Base-by-base conservation (phyloP, 768 basidiomycete genomes). In the Hebeloma cylindrosporum region DNA sequence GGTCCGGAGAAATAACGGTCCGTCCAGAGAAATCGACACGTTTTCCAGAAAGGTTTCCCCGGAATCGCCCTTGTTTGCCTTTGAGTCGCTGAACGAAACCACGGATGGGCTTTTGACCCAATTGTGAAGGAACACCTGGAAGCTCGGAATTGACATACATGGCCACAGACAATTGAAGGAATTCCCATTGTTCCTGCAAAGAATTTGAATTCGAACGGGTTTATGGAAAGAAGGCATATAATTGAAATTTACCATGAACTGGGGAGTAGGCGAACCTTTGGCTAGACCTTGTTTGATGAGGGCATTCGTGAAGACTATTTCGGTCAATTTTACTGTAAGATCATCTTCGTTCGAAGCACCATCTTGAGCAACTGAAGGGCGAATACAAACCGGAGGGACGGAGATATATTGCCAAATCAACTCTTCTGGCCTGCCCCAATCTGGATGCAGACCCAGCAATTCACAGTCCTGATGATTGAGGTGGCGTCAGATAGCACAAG, bases 321-420 rank as follows among this genome's bases (percentile, higher is more conserved):
- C 96, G 7, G 92, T 89, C 9, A 99, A 79, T 61, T 98, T 99
- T 50, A 95, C 93, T 0, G 96, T 98, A 23, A 99, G 73, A 64
- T 99, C 96, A 55, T 99, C 96, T 69, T 99, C 96, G 55, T 96
- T 99, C 18, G 93, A 96, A 28, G 95, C 95, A 4, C 93, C 93
- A 57, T 99, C 96, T 65, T 98, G 96, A 0, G 90, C 87, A 1
- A 99, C 96, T 3, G 93, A 96, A 0, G 96, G 96, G 34, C 96
- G 82, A 43, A 99, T 99, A 61, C 93, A 94, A 14, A 96, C 93
- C 0, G 96, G 96, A 29, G 96, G 96, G 22, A 99, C 96, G 17
- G 93, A 95, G 10, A 99, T 81, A 64, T 97, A 99, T 65, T 98
- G 95, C 95, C 96, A 99, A 40, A 99, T 82, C 57, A 93, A 96